These are phyloP conservation scores for Botrytis pseudocinerea DNA, from an alignment of 2,329 filamentous ascomycete genomes.

Conservation along the genomic window DNA sequence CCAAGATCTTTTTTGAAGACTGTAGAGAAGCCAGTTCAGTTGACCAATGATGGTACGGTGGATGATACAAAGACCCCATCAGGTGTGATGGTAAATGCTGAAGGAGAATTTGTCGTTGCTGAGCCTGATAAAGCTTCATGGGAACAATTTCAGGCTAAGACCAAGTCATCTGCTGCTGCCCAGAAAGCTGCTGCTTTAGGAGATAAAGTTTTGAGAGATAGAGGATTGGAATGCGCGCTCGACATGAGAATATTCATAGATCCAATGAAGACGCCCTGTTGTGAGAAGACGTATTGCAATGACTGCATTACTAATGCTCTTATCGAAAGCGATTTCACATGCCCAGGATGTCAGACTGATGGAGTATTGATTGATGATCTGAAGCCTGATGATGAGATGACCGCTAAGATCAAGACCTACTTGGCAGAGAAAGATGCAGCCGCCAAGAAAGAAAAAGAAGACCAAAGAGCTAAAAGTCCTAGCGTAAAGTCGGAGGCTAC, in stretches of 20 bases:
- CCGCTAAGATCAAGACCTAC: slow-evolving; percentile 76
- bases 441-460: slow-evolving; percentile 44
- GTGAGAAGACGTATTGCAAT: slow-evolving; percentile 97
- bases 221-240: slow-evolving; percentile 87
- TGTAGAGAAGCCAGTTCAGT: slow-evolving; percentile 82
- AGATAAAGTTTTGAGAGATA: slow-evolving; percentile 84
- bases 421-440: slow-evolving; percentile 55
- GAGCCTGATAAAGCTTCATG: slow-evolving; percentile 94
- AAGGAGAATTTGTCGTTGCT: slow-evolving; percentile 95
- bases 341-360: slow-evolving; percentile 86
- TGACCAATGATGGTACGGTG: slow-evolving; percentile 71
- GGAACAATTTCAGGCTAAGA: slow-evolving; percentile 95
- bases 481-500: slow-evolving; percentile 39
- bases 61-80: slow-evolving; percentile 81
- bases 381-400: slow-evolving; percentile 75
- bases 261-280: slow-evolving; percentile 98
- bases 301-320: slow-evolving; percentile 99
- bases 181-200: slow-evolving; percentile 75
- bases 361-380: slow-evolving; percentile 93
- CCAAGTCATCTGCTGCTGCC: slow-evolving; percentile 80
- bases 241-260: slow-evolving; percentile 98
- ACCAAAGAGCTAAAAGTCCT: slow-evolving; percentile 49
- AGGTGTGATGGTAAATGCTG: slow-evolving; percentile 95
- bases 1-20: slow-evolving; percentile 94
- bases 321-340: slow-evolving; percentile 96